phyloP scores from a whole-genome alignment of 169 alveolate genomes.

The Plasmodium reichenowi region DNA sequence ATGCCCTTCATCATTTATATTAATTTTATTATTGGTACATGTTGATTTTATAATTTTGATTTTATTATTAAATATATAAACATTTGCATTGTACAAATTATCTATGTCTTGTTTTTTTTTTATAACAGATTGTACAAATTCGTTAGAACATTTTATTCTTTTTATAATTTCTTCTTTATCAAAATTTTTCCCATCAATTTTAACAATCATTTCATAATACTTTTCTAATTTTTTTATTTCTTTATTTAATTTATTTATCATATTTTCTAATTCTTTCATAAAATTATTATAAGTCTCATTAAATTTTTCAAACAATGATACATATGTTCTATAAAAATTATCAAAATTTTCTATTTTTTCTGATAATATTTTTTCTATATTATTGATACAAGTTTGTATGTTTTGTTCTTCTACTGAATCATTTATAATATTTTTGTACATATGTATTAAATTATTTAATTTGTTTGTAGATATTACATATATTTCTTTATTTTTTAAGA shows the following conservation, averaged over 20 bases:
- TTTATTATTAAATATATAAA: slow-evolving; percentile 49
- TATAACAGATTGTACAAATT: slow-evolving; percentile 5
- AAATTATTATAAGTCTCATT: slow-evolving; percentile 4
- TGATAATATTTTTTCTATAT: slow-evolving; percentile 6
- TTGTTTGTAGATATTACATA: slow-evolving; percentile 11
- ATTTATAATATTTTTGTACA: slow-evolving; percentile 1
- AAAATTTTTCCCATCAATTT: slow-evolving; percentile 15
- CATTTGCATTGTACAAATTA: slow-evolving; percentile 25
- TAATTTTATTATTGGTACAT: background rate
- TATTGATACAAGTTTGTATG: background rate
- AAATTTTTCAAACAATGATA: background rate
- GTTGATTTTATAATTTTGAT: slow-evolving; percentile 4
- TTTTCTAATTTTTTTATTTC: slow-evolving; percentile 55
- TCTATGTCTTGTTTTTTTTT: slow-evolving; percentile 29
- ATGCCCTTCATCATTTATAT: background rate
- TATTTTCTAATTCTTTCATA: slow-evolving; percentile 22
- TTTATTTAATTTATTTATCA: slow-evolving; percentile 11
- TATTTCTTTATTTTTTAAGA: slow-evolving; percentile 39
- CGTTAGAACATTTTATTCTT: slow-evolving; percentile 12
- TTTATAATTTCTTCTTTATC: slow-evolving; percentile 13
- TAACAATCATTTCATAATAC: slow-evolving; percentile 30
- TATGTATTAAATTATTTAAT: slow-evolving; percentile 16
- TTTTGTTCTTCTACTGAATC: background rate
- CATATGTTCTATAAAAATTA: background rate
- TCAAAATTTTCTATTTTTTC: slow-evolving; percentile 9